Base-by-base conservation (phyloP, 306 rosid genomes). In the Malus sylvestris region DNA sequence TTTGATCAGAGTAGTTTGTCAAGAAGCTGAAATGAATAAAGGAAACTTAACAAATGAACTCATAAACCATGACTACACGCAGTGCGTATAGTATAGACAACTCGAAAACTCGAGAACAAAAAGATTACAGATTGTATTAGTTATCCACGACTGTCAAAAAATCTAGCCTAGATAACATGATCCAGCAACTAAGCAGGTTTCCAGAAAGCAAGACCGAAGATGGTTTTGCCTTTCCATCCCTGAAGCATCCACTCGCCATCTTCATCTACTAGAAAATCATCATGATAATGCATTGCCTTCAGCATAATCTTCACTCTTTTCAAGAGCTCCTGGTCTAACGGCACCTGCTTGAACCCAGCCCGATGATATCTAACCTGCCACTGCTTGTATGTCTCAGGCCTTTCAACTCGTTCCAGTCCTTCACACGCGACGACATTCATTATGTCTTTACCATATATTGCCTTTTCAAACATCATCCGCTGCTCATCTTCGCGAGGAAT, bases 141-240 rank as follows among this genome's bases (percentile, higher is more conserved):
- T 29, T 3, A 19, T 15, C 7, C 19, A 30, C 3, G 29, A 27
- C 38, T 60, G 4, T 13, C 0, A 35, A 38, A 23, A 19, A 12
- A 22, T n/a, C 55, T 25, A 20, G 13, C 35, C 12, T n/a, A 59
- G 23, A 62, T 6, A 6, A 19, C 68, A 33, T 32, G 23, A 16
- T 51, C 68, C 40, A 6, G 22, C 6, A 1, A 27, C 73, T 75
- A 76, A 14, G 60, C 65, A 19, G 83, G 78, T 45, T 79, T 76
- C 87, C 87, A 84, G 23, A 79, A 78, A 8, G 85, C 75, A n/a
- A 70, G 71, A 42, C 83, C 88, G 51, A 3, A 12, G 44, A 49
- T 1, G 20, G 64, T 77, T 57, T 85, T 76, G 35, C 88, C 83
- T 58, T 78, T 85, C 88, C 88, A 85, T n/a, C 81, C 83, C 19